Evolutionary conservation across 2,329 filamentous ascomycete genomes (phyloP).

Genomic region (Berkeleyomyces basicola): DNA sequence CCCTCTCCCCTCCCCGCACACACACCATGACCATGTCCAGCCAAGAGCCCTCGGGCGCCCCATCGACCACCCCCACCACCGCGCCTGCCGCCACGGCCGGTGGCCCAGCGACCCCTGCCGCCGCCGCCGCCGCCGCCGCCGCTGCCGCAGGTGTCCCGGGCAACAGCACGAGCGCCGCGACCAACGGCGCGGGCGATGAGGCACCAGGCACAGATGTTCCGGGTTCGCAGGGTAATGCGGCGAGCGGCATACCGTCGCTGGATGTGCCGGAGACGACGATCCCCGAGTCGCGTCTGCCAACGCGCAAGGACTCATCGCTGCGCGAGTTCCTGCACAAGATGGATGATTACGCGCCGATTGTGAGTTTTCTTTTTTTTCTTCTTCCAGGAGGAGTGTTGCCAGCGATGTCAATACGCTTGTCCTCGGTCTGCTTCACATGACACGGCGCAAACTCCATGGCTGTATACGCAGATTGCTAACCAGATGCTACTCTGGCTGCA

Average conservation of each 20-base stretch:
- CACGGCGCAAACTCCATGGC: neutral
- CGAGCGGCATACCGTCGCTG: conserved; percentile 23
- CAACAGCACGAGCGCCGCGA: conserved; percentile 80
- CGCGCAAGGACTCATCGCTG: conserved; percentile 80
- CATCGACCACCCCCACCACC: neutral
- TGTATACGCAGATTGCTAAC: neutral
- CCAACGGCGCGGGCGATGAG: conserved; percentile 58
- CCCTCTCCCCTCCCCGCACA: too few species aligned
- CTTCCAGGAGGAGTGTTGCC: too few species aligned
- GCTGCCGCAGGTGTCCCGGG: conserved; percentile 21
- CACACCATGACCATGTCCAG: neutral
- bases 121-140: neutral
- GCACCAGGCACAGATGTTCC: conserved; percentile 53
- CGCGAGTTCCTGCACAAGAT: conserved; percentile 91
- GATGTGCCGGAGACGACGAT: conserved; percentile 26
- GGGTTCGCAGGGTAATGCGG: conserved; percentile 14
- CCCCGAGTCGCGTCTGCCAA: conserved; percentile 48
- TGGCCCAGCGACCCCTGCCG: neutral
- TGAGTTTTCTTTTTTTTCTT: conserved; percentile 31
- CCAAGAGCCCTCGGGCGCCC: neutral
- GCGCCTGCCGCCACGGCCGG: neutral
- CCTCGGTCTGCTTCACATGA: neutral
- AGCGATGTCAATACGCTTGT: neutral
- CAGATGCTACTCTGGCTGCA: neutral
- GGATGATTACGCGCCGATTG: conserved; percentile 95